Percentiles rank a stretch among this genome's conserved stretches.
These are phyloP conservation scores for Pseudonitzschia multiseries DNA, from an alignment of 108 stramenopile genomes.

Conservation along the genomic window DNA sequence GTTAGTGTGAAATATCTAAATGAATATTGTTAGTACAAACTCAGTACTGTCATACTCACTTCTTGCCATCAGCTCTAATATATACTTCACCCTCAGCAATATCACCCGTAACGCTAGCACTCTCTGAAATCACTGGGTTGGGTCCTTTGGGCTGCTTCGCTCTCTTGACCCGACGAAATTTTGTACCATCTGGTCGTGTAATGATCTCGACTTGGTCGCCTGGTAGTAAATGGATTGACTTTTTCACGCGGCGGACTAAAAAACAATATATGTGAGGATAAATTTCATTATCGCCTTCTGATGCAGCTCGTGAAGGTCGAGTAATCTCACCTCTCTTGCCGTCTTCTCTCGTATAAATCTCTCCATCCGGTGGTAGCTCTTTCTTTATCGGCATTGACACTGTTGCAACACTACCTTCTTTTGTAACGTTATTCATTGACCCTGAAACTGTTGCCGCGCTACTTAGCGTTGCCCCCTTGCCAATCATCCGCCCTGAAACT, in stretches of 20 bases:
- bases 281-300: not conserved
- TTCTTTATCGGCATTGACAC: not conserved
- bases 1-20: no score
- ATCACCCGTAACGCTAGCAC: slow-evolving; percentile 42
- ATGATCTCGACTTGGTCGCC: slow-evolving; percentile 44
- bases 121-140: not conserved
- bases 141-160: slow-evolving; percentile 24
- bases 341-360: slow-evolving; percentile 38
- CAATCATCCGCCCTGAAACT: slow-evolving; percentile 22
- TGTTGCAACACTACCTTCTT: slow-evolving; percentile 29
- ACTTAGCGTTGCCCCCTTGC: not conserved
- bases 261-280: slow-evolving; percentile 18
- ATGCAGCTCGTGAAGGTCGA: not conserved
- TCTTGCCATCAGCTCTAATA: slow-evolving; percentile 43
- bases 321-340: slow-evolving; percentile 36
- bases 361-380: slow-evolving; percentile 30
- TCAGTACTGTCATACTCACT: slow-evolving; percentile 6
- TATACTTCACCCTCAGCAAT: slow-evolving; percentile 42
- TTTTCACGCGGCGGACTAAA: slow-evolving; percentile 45
- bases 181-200: slow-evolving; percentile 37
- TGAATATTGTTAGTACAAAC: not conserved
- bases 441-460: slow-evolving; percentile 7
- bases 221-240: slow-evolving; percentile 21
- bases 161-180: slow-evolving; percentile 31
- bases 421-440: slow-evolving; percentile 15